phyloP scores from a whole-genome alignment of 345 rosid genomes.

The Sisymbrium altissimum region DNA sequence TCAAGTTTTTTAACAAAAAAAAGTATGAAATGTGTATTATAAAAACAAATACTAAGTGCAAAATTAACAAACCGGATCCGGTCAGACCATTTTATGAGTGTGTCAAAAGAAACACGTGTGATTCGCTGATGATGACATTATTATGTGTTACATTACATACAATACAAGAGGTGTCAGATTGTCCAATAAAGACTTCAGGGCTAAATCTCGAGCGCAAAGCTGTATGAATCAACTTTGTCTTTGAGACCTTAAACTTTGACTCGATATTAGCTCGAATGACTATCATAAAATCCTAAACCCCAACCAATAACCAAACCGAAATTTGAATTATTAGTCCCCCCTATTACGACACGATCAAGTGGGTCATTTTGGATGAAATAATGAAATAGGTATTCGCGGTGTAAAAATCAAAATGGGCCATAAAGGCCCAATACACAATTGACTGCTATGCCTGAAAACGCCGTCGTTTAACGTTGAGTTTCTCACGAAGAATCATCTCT shows the following conservation, averaged over 20 bases:
- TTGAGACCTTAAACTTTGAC: background rate
- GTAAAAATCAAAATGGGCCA: background rate
- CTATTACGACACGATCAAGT: too few relatives aligned
- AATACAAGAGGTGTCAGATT: background rate
- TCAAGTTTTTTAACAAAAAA: background rate
- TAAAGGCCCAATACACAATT: background rate
- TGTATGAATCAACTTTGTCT: background rate
- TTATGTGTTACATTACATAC: background rate
- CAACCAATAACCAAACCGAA: too few relatives aligned
- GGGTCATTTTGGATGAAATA: too few relatives aligned
- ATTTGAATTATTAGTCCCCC: too few relatives aligned
- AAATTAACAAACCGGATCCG: background rate
- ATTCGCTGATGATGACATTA: background rate
- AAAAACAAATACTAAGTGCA: background rate
- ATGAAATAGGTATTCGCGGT: too few relatives aligned
- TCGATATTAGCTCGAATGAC: too few relatives aligned
- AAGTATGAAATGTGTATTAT: background rate
- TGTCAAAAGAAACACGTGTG: background rate
- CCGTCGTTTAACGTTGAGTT: background rate
- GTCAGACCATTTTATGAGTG: background rate
- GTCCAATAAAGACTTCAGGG: background rate
- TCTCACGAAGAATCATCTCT: background rate
- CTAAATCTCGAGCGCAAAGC: background rate
- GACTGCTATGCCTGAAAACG: background rate
- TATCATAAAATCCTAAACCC: too few relatives aligned